Percentiles rank a stretch among this genome's conserved stretches.
Conservation (phyloP, 2,329 filamentous ascomycete species). For the Fusarium sp. region DNA sequence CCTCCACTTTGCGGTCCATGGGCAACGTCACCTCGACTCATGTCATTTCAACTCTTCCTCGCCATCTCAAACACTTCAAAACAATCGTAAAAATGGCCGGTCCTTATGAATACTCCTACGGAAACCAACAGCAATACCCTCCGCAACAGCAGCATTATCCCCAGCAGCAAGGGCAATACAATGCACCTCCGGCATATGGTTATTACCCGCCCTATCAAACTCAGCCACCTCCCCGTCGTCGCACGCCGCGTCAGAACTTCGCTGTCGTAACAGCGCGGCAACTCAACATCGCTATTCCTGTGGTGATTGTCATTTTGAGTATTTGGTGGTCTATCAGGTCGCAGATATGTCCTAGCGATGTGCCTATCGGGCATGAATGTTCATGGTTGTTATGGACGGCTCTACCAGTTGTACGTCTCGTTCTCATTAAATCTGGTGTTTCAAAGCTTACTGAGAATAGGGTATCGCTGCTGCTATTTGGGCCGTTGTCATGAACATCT, state of each 20-base stretch:
- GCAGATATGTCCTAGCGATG: constrained; percentile 33
- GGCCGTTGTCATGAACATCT: constrained; percentile 39
- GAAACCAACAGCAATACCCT: constrained; percentile 6
- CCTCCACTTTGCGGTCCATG: constrained; percentile 8
- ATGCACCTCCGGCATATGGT: constrained; percentile 18
- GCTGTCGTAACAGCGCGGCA: constrained; percentile 26
- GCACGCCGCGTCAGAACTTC: constrained; percentile 13
- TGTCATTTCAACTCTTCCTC: not conserved
- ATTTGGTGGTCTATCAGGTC: constrained; percentile 51
- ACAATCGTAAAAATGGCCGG: constrained; percentile 16
- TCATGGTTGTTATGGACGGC: constrained; percentile 41
- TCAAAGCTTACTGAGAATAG: not conserved
- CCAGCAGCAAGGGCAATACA: not conserved
- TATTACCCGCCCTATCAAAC: constrained; percentile 20
- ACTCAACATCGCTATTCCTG: constrained; percentile 43
- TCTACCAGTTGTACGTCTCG: constrained; percentile 36
- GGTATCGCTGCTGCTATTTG: constrained; percentile 33
- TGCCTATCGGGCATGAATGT: constrained; percentile 24
- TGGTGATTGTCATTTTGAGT: constrained; percentile 54
- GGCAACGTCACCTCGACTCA: not conserved
- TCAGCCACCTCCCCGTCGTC: constrained; percentile 1
- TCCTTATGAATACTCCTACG: constrained; percentile 19
- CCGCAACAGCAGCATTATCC: constrained; percentile 7
- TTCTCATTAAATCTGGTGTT: fast-evolving
- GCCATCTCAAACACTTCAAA: not conserved